These are phyloP conservation scores for Fragilariopsis cylindrus DNA, from an alignment of 108 stramenopile species.

Conservation along the genomic window DNA sequence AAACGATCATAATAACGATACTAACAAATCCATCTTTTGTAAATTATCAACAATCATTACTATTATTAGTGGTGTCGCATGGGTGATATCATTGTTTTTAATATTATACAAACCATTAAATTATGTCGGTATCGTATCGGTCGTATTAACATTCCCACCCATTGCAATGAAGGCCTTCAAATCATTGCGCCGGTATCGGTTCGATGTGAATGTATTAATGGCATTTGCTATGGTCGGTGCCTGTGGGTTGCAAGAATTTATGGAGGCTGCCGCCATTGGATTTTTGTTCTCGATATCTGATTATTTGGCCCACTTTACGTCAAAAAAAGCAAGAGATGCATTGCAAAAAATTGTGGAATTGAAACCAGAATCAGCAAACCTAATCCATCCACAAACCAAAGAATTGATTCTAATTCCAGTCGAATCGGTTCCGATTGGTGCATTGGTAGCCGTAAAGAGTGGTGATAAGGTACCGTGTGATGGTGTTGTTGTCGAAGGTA, in stretches of 20 bases:
- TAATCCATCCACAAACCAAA: constrained; percentile 62
- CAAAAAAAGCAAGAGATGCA: constrained; percentile 71
- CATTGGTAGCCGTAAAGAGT: constrained; percentile 77
- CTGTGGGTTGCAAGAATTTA: constrained; percentile 67
- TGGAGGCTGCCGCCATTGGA: constrained; percentile 80
- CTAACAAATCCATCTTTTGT: too few relatives aligned
- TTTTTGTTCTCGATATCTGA: constrained; percentile 79
- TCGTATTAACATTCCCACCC: constrained; percentile 59
- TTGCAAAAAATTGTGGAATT: constrained; percentile 66
- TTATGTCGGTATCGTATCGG: constrained; percentile 58
- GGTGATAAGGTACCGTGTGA: constrained; percentile 94
- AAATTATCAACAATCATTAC: too few relatives aligned
- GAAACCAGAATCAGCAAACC: constrained; percentile 70
- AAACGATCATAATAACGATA: too few relatives aligned
- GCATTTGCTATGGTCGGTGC: constrained; percentile 77
- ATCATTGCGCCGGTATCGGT: constrained; percentile 47
- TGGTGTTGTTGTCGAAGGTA: constrained; percentile 80
- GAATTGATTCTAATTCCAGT: constrained; percentile 65
- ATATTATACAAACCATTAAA: too few relatives aligned
- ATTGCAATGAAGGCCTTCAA: constrained; percentile 66
- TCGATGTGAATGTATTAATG: constrained; percentile 86
- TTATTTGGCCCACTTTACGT: constrained; percentile 62
- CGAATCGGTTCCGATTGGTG: constrained; percentile 65
- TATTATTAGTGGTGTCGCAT: too few relatives aligned
- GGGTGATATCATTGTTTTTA: too few relatives aligned